A percentile compares a stretch with the other conserved stretches of the same genome.
Evolutionary conservation across 768 basidiomycete genomes (phyloP).

Genomic region (Russula abietina): DNA sequence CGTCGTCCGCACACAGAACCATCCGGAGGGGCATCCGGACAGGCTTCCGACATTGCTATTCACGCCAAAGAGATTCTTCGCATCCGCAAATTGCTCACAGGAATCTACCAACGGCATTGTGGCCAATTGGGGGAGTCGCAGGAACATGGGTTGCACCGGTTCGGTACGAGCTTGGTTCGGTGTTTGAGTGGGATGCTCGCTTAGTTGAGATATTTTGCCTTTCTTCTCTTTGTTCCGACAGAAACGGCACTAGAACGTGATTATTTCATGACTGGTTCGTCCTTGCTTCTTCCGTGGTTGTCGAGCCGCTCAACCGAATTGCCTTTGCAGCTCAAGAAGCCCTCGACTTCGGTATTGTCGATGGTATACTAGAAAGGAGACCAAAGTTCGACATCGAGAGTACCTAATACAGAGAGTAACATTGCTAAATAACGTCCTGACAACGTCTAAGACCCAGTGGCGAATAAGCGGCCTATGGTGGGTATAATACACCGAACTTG

Average conservation of each 20-base stretch:
- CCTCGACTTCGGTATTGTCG: constrained; percentile 85
- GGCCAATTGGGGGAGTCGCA: constrained; percentile 55
- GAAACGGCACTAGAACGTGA: constrained; percentile 89
- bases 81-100: constrained; percentile 74
- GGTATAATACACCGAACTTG: background rate
- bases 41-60: constrained; percentile 95
- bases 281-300: constrained; percentile 25
- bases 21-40: constrained; percentile 91
- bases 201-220: constrained; percentile 26
- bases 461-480: background rate
- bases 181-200: constrained; percentile 19
- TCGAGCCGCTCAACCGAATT: constrained; percentile 20
- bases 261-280: constrained; percentile 87
- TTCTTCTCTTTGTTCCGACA: constrained; percentile 31
- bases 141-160: constrained; percentile 62
- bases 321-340: constrained; percentile 69
- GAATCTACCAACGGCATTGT: constrained; percentile 88
- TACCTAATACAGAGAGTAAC: constrained; percentile 6
- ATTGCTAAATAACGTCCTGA: background rate
- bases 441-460: background rate
- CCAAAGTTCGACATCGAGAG: constrained; percentile 44
- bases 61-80: constrained; percentile 95
- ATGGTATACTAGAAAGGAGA: constrained; percentile 80
- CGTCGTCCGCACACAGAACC: constrained; percentile 54
- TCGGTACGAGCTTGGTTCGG: constrained; percentile 48